Evolutionary conservation across 169 alveolate genomes (phyloP), one percentile per base, ranked within the genome.

Genomic region (Eimeria praecox): DNA sequence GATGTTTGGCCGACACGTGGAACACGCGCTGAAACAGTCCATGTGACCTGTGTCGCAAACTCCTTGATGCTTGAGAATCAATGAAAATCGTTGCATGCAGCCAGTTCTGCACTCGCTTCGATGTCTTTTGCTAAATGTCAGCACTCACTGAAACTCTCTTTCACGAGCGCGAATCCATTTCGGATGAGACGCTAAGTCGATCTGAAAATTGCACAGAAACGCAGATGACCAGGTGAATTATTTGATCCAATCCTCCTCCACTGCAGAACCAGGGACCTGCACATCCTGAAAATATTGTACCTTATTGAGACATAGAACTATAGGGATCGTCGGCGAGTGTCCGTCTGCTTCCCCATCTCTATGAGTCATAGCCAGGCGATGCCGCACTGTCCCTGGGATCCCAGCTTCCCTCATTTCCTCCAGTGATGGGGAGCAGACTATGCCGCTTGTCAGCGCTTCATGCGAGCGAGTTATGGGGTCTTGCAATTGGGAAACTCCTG

Each of bases 1-100:
- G 93, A 88, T 97, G 95, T 82, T 98, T 98, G 24, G 99, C 98
- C 44, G 98, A 97, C 40, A 97, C 96, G 90, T 97, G 97, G 90
- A 98, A 97, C 33, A 97, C 95, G 73, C 95, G 96, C 85, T 94
- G 97, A 73, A 98, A 98, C 56, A 95, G 95, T n/a, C 99, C 99
- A 54, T 97, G 98, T 71, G 95, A 91, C 95, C 98, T 97, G 97
- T 66, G 95, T 46, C 77, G 91, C 86, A 97, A 6, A 64, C 88
- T 20, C 66, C 42, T 46, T 44, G 44, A 14, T 9, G n/a, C 35
- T 30, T 9, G 52, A 62, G 52, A 46, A 27, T 22, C 3, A 35
- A 0, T 46, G 71, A n/a, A 10, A 49, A 9, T 22, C 87, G 59
- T 77, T 24, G 42, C 6, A 10, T 8, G 8, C 9, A 52, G n/a